Base-by-base conservation (phyloP, 129 eudicot genomes). In the Rutidosis leptorrhynchoides region DNA sequence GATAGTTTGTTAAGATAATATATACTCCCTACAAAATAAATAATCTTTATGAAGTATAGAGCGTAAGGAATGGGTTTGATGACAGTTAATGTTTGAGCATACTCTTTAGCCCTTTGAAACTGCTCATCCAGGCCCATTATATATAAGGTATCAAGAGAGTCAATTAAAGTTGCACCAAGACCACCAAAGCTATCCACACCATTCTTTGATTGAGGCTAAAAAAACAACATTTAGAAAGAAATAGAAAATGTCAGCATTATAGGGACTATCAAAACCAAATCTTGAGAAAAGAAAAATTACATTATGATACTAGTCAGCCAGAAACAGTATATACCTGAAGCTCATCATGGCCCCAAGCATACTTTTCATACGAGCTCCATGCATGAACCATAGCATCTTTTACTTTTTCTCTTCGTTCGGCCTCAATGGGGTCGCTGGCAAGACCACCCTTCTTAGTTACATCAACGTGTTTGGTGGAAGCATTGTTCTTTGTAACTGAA, bases 161-260 rank as follows among this genome's bases (percentile, higher is more conserved):
- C 99, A 5, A 94, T 74, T 62, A 94, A 46, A 64, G 99, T 94
- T 68, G 99, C 99, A 65, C 99, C 99, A 62, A 94, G 99, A 67
- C 99, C 99, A 58, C 99, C 99, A 79, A 94, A 94, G 88, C 99
- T 94, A 74, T 94, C 85, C 64, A 94, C 93, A 32, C 99, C 99
- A 56, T 70, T 84, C 85, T 84, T 89, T 68, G 99, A 62, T 76
- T 94, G 97, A 63, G 99, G 99, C 99, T 94, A 94, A 61, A n/a
- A 74, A 49, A 56, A 77, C 54, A 60, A 75, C 19, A n/a, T n/a
- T 15, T 45, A 25, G n/a, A n/a, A n/a, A n/a, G n/a, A 80, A 70
- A 25, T 1, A 21, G 46, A 40, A 40, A 40, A 12, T 0, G 5
- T 51, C 60, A 40, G 65, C 64, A 65, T 74, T 72, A 67, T 29